These are phyloP conservation scores for Penicillium sp. DNA, from an alignment of 2,329 filamentous ascomycete genomes.

Conservation along the genomic window DNA sequence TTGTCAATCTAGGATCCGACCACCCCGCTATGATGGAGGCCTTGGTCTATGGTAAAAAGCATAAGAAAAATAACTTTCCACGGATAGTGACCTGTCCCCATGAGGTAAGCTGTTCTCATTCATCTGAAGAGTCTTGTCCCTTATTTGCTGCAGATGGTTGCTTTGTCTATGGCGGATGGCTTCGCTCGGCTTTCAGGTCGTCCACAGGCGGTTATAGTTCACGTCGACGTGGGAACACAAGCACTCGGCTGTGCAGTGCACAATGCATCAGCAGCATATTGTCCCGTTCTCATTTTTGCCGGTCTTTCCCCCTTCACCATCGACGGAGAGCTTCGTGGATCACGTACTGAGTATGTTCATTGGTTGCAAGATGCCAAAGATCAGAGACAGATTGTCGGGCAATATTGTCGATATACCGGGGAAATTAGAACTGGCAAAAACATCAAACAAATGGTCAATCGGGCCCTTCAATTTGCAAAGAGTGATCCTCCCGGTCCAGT, in stretches of 20 bases:
- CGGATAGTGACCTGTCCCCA: not conserved
- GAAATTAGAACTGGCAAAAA: slow-evolving; percentile 85
- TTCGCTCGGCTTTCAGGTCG: slow-evolving; percentile 72
- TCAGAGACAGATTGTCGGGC: slow-evolving; percentile 76
- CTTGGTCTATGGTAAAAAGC: not conserved
- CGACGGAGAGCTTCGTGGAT: slow-evolving; percentile 76
- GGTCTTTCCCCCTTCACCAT: slow-evolving; percentile 76
- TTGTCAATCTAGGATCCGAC: not conserved
- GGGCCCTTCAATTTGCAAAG: slow-evolving; percentile 79
- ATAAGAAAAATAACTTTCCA: not conserved
- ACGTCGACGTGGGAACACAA: slow-evolving; percentile 82
- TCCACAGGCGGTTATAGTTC: slow-evolving; percentile 77
- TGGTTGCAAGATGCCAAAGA: slow-evolving; percentile 70
- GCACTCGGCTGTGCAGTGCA: slow-evolving; percentile 77
- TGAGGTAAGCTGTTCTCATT: not conserved
- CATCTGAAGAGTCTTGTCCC: not conserved
- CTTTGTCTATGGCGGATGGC: slow-evolving; percentile 82
- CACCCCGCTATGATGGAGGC: not conserved
- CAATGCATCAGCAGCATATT: slow-evolving; percentile 74
- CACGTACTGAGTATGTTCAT: slow-evolving; percentile 81
- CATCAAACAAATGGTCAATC: slow-evolving; percentile 86
- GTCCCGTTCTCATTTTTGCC: slow-evolving; percentile 77
- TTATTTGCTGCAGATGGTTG: slow-evolving; percentile 68
- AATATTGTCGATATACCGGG: slow-evolving; percentile 82
- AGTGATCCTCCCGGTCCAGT: slow-evolving; percentile 79